Evolutionary conservation across 352 stramenopile genomes (phyloP).

Genomic region (Phytophthora colocasiae): DNA sequence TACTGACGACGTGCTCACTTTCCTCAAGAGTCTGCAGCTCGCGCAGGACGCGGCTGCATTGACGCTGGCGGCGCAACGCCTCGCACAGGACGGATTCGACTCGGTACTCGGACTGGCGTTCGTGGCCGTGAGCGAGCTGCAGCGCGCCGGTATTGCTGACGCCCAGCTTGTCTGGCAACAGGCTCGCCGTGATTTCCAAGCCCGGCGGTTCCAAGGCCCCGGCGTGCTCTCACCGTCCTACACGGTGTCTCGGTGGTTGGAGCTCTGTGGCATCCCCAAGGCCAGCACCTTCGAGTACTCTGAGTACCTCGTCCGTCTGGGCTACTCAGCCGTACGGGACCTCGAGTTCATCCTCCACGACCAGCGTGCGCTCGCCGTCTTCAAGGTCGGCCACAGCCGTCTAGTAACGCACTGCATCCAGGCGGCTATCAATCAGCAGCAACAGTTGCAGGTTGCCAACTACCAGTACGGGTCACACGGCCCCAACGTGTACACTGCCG

Average conservation of each 20-base stretch:
- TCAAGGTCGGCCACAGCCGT: constrained; percentile 55
- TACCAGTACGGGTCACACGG: constrained; percentile 40
- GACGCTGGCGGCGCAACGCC: constrained; percentile 39
- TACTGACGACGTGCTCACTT: constrained; percentile 48
- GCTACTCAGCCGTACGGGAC: constrained; percentile 64
- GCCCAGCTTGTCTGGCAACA: constrained; percentile 57
- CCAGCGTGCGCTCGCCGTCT: constrained; percentile 47
- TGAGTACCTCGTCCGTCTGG: constrained; percentile 61
- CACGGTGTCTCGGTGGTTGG: constrained; percentile 71
- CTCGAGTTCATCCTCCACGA: constrained; percentile 69
- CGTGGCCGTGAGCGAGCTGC: constrained; percentile 52
- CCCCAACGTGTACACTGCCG: constrained; percentile 41
- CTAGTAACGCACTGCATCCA: constrained; percentile 56
- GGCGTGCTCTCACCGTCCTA: constrained; percentile 41
- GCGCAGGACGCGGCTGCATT: constrained; percentile 41
- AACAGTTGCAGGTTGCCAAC: constrained; percentile 32
- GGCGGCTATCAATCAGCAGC: constrained; percentile 35
- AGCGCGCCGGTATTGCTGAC: constrained; percentile 58
- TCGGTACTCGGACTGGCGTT: constrained; percentile 63
- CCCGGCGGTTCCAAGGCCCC: constrained; percentile 48
- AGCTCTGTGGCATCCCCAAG: constrained; percentile 60
- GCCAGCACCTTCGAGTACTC: constrained; percentile 59
- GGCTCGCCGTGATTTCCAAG: constrained; percentile 51
- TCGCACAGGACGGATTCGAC: constrained; percentile 69
- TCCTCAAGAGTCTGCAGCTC: constrained; percentile 63